Percentiles rank a stretch among this genome's conserved stretches.
Conservation (phyloP, 2,329 filamentous ascomycete species). For the Pleoardoris graminearum region DNA sequence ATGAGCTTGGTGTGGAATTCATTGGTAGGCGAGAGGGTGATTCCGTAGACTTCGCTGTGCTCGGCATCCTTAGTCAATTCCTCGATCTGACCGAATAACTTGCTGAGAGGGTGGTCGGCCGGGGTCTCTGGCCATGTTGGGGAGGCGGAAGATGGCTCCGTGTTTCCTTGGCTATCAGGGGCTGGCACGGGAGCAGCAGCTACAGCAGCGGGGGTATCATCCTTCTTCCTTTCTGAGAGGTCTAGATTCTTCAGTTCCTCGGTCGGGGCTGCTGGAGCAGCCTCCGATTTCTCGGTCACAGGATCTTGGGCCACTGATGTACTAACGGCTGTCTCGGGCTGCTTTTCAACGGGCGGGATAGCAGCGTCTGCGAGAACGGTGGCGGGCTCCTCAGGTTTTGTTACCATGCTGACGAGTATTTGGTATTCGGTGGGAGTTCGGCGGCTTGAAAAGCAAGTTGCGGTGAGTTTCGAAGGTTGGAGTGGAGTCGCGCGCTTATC, state of each 20-base stretch:
- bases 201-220: constrained; percentile 15
- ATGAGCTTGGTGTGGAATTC: constrained; percentile 80
- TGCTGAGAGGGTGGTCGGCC: constrained; percentile 51
- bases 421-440: neutral
- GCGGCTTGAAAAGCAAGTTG: neutral
- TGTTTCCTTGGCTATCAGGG: neutral
- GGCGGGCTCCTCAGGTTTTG: constrained; percentile 11
- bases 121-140: constrained; percentile 43
- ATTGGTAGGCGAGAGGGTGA: constrained; percentile 59
- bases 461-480: neutral
- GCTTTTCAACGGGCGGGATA: constrained; percentile 14
- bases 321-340: neutral
- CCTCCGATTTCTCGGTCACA: constrained; percentile 18
- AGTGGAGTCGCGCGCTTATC: neutral
- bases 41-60: constrained; percentile 85
- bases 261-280: constrained; percentile 20
- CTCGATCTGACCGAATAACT: constrained; percentile 63
- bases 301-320: constrained; percentile 5
- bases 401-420: neutral
- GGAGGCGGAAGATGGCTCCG: constrained; percentile 13
- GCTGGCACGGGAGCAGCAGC: constrained; percentile 9
- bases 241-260: constrained; percentile 21
- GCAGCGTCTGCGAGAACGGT: neutral
- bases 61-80: constrained; percentile 60
- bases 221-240: constrained; percentile 14